These are phyloP conservation scores for Drosera capensis DNA, from an alignment of 148 eudicot genomes.

Conservation along the genomic window DNA sequence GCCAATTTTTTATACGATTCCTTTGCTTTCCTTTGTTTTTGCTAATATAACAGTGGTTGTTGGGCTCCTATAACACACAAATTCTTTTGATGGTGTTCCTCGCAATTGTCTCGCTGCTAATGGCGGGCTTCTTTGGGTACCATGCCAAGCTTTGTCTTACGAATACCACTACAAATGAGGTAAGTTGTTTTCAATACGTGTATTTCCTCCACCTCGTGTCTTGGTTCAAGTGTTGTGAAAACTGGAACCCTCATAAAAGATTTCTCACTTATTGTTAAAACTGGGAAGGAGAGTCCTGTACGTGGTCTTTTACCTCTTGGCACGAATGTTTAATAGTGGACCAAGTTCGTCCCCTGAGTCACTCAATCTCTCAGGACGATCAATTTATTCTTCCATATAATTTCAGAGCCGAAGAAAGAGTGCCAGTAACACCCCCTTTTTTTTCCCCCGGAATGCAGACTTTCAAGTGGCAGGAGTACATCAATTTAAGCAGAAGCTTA, in stretches of 20 bases:
- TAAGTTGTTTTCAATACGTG: constrained; percentile 3
- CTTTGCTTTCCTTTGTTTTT: neutral
- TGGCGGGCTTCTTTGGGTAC: constrained; percentile 79
- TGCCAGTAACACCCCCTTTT: neutral
- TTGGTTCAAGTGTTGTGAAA: too few relatives aligned
- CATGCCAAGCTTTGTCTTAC: constrained; percentile 73
- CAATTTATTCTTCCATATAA: too few relatives aligned
- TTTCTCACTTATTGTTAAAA: too few relatives aligned
- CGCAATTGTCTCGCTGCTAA: constrained; percentile 60
- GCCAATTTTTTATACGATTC: neutral
- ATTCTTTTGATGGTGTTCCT: constrained; percentile 84
- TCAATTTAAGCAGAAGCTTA: constrained; percentile 50
- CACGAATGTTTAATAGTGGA: too few relatives aligned
- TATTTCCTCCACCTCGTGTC: neutral
- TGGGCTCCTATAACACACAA: constrained; percentile 76
- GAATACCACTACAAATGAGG: constrained; percentile 94
- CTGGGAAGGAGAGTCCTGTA: too few relatives aligned
- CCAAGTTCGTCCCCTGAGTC: too few relatives aligned
- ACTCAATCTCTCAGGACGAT: too few relatives aligned
- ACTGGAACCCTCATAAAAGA: too few relatives aligned
- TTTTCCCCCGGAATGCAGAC: constrained; percentile 27
- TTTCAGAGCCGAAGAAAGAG: too few relatives aligned
- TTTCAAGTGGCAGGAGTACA: constrained; percentile 82
- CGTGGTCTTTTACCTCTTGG: too few relatives aligned
- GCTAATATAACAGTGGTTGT: constrained; percentile 53